Evolutionary conservation across 305 asterid genomes (phyloP).

Genomic region (Caryopteris hybrid): DNA sequence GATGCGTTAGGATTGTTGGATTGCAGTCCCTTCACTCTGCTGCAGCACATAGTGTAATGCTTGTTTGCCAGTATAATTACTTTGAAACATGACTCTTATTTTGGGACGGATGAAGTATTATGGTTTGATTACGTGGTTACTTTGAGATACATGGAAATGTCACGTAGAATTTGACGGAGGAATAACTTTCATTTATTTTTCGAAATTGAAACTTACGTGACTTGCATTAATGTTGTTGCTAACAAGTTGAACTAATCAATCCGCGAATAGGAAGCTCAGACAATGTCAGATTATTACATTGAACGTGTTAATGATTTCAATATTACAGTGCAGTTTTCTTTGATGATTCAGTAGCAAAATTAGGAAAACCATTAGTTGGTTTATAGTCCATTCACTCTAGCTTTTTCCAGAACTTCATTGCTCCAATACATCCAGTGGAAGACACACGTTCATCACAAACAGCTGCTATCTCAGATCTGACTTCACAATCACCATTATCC

Average conservation of each 20-base stretch:
- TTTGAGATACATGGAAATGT: not conserved
- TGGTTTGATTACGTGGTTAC: not conserved
- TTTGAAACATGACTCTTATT: too few relatives aligned
- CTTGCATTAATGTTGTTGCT: not conserved
- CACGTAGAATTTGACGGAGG: not conserved
- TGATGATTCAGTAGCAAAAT: slow-evolving; percentile 2
- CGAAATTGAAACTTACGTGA: not conserved
- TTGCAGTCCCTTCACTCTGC: not conserved
- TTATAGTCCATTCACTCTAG: not conserved
- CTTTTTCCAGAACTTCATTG: slow-evolving; percentile 32
- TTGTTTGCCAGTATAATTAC: not conserved
- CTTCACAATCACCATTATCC: slow-evolving; percentile 29
- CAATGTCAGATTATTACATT: not conserved
- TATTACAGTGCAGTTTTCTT: not conserved
- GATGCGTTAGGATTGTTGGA: not conserved
- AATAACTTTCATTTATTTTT: not conserved
- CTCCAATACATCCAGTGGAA: slow-evolving; percentile 24
- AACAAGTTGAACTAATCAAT: not conserved
- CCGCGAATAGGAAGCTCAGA: not conserved
- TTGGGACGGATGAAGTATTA: too few relatives aligned
- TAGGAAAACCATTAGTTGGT: not conserved
- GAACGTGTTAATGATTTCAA: not conserved
- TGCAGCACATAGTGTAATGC: not conserved
- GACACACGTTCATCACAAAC: slow-evolving; percentile 29
- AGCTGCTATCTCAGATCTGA: slow-evolving; percentile 27